Base-by-base conservation (phyloP, 2,329 filamentous ascomycete genomes). In the Paraconiothyrium sp. region DNA sequence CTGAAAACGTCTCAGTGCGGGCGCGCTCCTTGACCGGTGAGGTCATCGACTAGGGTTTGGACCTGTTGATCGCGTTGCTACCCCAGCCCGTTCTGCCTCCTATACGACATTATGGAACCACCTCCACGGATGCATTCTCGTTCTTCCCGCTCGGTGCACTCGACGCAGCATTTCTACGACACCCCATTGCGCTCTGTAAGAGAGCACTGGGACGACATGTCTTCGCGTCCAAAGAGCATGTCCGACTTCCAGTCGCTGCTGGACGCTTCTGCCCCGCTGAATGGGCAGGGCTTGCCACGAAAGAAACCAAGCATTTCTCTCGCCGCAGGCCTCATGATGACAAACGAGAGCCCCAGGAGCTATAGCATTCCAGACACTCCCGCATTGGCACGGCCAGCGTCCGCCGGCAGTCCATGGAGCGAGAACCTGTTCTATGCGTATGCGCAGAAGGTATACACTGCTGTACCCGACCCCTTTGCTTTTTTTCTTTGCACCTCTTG, bases 271-370 rank as follows among this genome's bases (percentile, higher is more conserved):
- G 68, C 69, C 46, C 65, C 72, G 22, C 54, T 71, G 22, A 69
- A 55, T 50, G 67, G 46, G 61, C 67, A 59, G 37, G 67, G 66
- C 13, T 52, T 65, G 20, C 64, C 64, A 27, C 65, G 73, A 37
- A 76, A 76, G 67, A 76, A 73, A 60, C 70, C 70, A 11, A 73
- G 69, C 58, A 72, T 78, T 47, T 76, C 73, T 51, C 70, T 78
- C 55, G 76, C 76, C 9, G 70, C 74, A n/a, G 76, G 76, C 13
- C 57, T 78, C 60, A 78, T 77, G 52, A 76, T 78, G 72, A 71
- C 72, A 14, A 64, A 57, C 35, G 75, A 76, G 41, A 67, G 61
- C 54, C 67, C 69, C 14, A 63, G 64, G 30, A 41, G 22, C 35
- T 30, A 30, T 22, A 63, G 46, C 9, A 55, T 62, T 9, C 66